Evolutionary conservation across 2,329 filamentous ascomycete species (phyloP), one percentile per base, ranked within the genome.

Genomic region (Nannizziopsis arthrosporioides): DNA sequence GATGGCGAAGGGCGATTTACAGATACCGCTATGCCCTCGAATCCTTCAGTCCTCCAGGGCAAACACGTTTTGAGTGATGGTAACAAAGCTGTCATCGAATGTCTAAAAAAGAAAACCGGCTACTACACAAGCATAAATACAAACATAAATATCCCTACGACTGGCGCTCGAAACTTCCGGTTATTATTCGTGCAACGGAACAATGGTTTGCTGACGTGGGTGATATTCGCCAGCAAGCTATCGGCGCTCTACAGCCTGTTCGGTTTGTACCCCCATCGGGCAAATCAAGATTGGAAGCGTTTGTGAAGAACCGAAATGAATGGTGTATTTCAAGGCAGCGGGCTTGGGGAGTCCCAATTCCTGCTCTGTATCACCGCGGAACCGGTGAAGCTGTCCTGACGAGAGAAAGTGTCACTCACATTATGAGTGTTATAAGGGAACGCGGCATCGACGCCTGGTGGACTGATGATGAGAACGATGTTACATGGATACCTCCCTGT

Each of bases 321-420:
- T 98, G 92, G 92, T 98, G 92, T 62, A 95, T 98, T 57, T 98
- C 92, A 4, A 80, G 92, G 40, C 92, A 98, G 66, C 81, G 92
- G 43, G 84, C 87, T 10, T 98, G 92, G 92, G 92, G 92, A 55
- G 87, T 98, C 4, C 92, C 92, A 0, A 98, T 98, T 49, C 92
- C 92, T 11, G 88, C 87, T 0, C 69, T 98, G 0, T 95, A 93
- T 62, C 77, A 85, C 55, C 68, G 70, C 9, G 73, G 77, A 10
- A 75, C 74, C 2, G 84, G 83, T 3, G 76, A 84, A 47, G 84
- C 87, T 2, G 72, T 92, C n/a, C 79, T 95, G 65, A 87, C 81
- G 0, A 77, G 81, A 18, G 78, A 84, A 32, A 86, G 81, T 19
- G 83, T 96, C 19, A 76, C 81, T 12, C 89, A 96, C 63, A 88